Percentiles rank a stretch among this genome's conserved stretches.
Conservation (phyloP, 345 rosid genomes). For the Mallotus nudiflorus region DNA sequence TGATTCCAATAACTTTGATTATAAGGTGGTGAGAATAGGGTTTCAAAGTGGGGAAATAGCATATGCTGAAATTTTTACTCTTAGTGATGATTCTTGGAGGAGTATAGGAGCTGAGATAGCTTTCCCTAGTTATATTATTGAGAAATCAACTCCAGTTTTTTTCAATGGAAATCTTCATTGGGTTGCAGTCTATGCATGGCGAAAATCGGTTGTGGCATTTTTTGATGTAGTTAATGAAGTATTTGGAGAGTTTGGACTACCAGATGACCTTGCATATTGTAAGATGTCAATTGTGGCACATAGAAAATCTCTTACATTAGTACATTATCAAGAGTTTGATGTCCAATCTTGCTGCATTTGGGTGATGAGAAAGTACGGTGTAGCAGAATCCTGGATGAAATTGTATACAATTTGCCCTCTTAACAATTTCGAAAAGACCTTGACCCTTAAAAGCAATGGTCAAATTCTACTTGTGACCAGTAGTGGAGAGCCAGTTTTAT, state of each 20-base stretch:
- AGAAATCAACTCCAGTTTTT: neutral
- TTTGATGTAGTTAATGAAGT: slow-evolving; percentile 4
- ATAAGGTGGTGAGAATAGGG: slow-evolving; percentile 18
- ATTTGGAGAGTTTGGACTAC: slow-evolving; percentile 8
- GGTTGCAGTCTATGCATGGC: neutral
- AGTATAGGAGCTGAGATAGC: neutral
- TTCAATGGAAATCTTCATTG: slow-evolving; percentile 15
- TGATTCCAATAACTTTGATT: too few species aligned
- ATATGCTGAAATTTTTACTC: slow-evolving; percentile 2
- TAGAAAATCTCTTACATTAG: neutral
- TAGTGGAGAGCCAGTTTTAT: neutral
- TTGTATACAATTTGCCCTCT: neutral
- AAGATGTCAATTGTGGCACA: neutral
- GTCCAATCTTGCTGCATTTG: neutral
- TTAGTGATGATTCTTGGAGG: slow-evolving; percentile 10
- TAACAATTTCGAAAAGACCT: neutral
- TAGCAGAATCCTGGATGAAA: too few species aligned
- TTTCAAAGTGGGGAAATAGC: neutral
- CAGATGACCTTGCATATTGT: neutral
- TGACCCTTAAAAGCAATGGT: neutral
- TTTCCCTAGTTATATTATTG: neutral
- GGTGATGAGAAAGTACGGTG: slow-evolving; percentile 16
- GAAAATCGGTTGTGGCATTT: neutral
- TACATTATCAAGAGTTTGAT: neutral
- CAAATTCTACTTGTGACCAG: too few species aligned